Conservation (phyloP, 73 alveolate genomes). For the Symbiodinium natans region DNA sequence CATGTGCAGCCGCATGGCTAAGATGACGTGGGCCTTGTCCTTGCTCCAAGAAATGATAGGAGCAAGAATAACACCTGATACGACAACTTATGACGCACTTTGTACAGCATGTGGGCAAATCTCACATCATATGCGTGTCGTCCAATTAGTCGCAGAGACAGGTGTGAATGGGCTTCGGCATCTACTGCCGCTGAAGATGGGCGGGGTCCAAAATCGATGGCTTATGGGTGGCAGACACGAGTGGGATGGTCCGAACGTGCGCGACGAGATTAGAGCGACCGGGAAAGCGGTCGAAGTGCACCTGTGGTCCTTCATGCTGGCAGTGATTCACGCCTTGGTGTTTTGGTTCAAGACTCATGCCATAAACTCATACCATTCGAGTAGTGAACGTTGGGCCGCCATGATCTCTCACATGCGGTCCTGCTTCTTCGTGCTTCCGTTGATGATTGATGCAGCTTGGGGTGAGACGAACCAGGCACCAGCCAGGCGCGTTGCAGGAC, state of each 20-base stretch:
- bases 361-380: not conserved
- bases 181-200: not conserved
- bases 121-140: not conserved
- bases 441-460: not conserved
- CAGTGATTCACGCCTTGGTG: no score
- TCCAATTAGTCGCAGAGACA: not conserved
- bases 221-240: no score
- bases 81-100: not conserved
- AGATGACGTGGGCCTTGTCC: not conserved
- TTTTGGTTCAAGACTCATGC: not conserved
- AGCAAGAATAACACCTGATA: not conserved
- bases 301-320: no score
- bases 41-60: not conserved
- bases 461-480: not conserved
- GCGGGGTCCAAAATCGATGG: no score
- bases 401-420: conserved; percentile 11
- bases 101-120: not conserved
- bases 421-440: not conserved
- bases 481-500: not conserved
- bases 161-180: not conserved
- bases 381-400: not conserved
- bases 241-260: no score
- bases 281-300: no score
- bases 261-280: no score
- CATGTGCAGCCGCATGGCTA: not conserved